A percentile compares a stretch with the other conserved stretches of the same genome.
Evolutionary conservation across 495 filamentous ascomycete species (phyloP).

Genomic region (Pseudomonodictys pantanalensis): DNA sequence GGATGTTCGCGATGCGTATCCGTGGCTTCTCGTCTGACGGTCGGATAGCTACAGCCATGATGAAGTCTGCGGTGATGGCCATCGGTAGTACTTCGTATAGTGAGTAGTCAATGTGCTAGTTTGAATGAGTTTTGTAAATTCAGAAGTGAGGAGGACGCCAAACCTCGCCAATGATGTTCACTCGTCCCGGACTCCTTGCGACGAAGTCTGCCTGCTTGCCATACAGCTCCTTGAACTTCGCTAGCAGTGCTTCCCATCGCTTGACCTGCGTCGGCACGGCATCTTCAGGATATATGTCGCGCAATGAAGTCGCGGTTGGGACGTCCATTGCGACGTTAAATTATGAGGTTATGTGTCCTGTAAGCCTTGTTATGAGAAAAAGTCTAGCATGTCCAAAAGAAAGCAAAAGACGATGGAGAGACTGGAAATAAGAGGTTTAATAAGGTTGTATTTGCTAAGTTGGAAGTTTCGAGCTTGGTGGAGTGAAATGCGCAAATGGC

Average conservation of each 20-base stretch:
- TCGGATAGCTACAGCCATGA: constrained; percentile 75
- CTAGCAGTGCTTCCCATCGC: constrained; percentile 71
- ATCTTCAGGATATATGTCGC: constrained; percentile 67
- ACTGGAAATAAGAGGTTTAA: not conserved
- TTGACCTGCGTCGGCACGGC: constrained; percentile 53
- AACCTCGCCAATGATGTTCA: constrained; percentile 94
- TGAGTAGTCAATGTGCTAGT: constrained; percentile 89
- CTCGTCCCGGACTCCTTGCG: constrained; percentile 83
- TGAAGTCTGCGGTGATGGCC: constrained; percentile 84
- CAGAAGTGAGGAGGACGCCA: not conserved
- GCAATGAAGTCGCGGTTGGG: constrained; percentile 52
- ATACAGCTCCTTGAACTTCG: constrained; percentile 71
- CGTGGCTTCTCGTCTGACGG: constrained; percentile 45
- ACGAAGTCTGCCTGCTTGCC: constrained; percentile 73
- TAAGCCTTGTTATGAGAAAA: not conserved
- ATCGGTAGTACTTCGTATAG: constrained; percentile 95
- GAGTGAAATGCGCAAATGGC: not conserved
- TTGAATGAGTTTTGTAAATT: not conserved
- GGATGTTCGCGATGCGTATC: constrained; percentile 74
- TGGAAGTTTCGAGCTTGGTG: not conserved
- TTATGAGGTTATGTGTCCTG: not conserved
- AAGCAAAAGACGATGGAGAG: not conserved
- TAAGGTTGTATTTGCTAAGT: not conserved
- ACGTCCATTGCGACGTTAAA: constrained; percentile 34
- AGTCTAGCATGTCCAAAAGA: too few relatives aligned